phyloP scores from a whole-genome alignment of 352 stramenopile genomes.

The Pythium coloratum region DNA sequence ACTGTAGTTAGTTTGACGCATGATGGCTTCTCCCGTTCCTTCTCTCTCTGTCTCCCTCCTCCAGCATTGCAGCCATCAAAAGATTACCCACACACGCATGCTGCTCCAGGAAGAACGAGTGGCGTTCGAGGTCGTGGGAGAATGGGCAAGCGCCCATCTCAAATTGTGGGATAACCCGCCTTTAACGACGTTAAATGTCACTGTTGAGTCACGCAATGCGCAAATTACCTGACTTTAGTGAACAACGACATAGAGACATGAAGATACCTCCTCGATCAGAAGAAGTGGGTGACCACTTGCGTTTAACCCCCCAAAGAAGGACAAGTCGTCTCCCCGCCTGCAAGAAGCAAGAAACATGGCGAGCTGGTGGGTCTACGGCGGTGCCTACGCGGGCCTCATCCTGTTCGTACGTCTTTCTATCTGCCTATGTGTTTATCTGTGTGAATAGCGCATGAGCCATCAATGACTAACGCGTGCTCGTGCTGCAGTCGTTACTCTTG shows the following conservation, averaged over 20 bases:
- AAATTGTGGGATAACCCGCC: too few species aligned
- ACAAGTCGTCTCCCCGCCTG: not conserved
- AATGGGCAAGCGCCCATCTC: too few species aligned
- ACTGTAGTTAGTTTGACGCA: not conserved
- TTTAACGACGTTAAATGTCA: too few species aligned
- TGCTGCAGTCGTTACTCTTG: slow-evolving; percentile 53
- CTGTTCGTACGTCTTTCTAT: slow-evolving; percentile 39
- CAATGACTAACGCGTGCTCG: not conserved
- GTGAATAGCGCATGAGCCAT: not conserved
- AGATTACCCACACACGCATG: too few species aligned
- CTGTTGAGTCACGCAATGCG: too few species aligned
- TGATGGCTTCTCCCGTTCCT: not conserved
- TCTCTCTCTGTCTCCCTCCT: not conserved
- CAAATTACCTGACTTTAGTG: too few species aligned
- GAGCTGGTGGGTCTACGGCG: slow-evolving; percentile 29
- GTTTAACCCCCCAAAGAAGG: too few species aligned
- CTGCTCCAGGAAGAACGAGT: too few species aligned
- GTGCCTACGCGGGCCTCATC: slow-evolving; percentile 43
- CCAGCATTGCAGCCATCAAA: not conserved
- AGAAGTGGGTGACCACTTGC: too few species aligned
- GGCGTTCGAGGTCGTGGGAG: too few species aligned
- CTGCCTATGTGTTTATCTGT: not conserved
- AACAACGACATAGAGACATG: too few species aligned
- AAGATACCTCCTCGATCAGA: too few species aligned
- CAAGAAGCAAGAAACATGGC: slow-evolving; percentile 10